These are phyloP conservation scores for Didymella pomorum DNA, from an alignment of 2,329 filamentous ascomycete species.

Conservation along the genomic window DNA sequence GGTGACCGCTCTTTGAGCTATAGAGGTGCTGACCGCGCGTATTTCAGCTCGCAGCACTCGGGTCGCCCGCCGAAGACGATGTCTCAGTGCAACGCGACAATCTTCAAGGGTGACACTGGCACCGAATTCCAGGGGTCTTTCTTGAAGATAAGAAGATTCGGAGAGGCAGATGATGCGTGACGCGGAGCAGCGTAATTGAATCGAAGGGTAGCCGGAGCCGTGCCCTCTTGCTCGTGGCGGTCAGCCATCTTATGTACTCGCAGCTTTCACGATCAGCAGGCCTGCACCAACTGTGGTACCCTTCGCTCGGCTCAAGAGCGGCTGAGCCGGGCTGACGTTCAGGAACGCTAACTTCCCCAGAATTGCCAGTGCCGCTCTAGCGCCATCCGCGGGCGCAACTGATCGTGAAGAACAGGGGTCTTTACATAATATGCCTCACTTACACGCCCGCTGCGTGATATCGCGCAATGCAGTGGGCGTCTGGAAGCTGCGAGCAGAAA, in stretches of 20 bases:
- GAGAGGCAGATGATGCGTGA: neutral
- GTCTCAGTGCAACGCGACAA: slow-evolving; percentile 31
- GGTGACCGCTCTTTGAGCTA: slow-evolving; percentile 39
- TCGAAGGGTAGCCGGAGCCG: slow-evolving; percentile 9
- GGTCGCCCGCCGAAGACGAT: slow-evolving; percentile 10
- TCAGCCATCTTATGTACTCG: slow-evolving; percentile 5
- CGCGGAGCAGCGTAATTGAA: neutral
- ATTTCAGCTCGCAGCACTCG: slow-evolving; percentile 4
- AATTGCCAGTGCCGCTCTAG: slow-evolving; percentile 16
- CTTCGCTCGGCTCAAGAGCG: slow-evolving; percentile 5
- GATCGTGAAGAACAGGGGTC: slow-evolving; percentile 24
- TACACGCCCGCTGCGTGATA: slow-evolving; percentile 15
- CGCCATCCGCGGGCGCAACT: slow-evolving; percentile 23
- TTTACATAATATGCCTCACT: slow-evolving; percentile 42
- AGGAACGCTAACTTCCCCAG: slow-evolving; percentile 26
- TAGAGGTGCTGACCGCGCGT: slow-evolving; percentile 17
- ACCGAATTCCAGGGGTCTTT: slow-evolving; percentile 10
- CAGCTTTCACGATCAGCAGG: slow-evolving; percentile 3
- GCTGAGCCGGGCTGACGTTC: slow-evolving; percentile 3
- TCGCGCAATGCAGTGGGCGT: slow-evolving; percentile 20
- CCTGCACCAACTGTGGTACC: slow-evolving; percentile 7
- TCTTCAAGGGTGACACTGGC: slow-evolving; percentile 22
- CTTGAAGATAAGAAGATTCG: slow-evolving; percentile 6
- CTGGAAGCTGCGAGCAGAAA: slow-evolving; percentile 4
- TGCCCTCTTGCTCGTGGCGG: slow-evolving; percentile 10